Conservation (phyloP, 2,329 filamentous ascomycete genomes). For the Stachybotrys elegans region DNA sequence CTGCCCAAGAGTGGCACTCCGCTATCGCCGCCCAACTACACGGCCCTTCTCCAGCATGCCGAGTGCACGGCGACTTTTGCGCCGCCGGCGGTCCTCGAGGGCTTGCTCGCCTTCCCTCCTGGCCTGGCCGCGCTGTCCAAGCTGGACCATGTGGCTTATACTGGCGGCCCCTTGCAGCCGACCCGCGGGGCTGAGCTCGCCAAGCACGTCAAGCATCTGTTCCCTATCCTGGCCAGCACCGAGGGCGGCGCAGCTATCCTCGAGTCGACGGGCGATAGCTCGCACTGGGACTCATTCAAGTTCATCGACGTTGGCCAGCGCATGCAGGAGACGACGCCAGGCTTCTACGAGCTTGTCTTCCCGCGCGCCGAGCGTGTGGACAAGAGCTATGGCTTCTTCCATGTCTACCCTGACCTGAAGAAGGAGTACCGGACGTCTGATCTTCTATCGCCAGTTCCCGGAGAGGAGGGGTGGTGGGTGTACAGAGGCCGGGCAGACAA, state of each 20-base stretch:
- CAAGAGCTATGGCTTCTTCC: not conserved
- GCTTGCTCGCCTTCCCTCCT: not conserved
- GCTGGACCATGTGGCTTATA: not conserved
- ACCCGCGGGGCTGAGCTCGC: not conserved
- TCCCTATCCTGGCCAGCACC: not conserved
- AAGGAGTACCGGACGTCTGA: not conserved
- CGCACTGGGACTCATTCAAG: not conserved
- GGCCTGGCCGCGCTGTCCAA: not conserved
- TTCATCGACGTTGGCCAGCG: not conserved
- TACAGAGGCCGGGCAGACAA: constrained; percentile 33
- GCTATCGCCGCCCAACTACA: not conserved
- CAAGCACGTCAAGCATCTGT: not conserved
- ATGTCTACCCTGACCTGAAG: not conserved
- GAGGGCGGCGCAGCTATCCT: not conserved
- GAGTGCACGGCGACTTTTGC: not conserved
- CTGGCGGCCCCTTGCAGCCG: not conserved
- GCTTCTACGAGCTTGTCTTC: not conserved
- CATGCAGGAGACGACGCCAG: not conserved
- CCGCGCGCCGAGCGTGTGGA: not conserved
- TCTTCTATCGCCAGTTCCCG: not conserved
- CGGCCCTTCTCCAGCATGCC: not conserved
- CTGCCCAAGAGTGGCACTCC: not conserved
- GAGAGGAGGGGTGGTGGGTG: constrained; percentile 23
- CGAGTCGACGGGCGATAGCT: not conserved
- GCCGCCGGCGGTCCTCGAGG: not conserved